Evolutionary conservation across 148 eudicot species (phyloP), one percentile per base, ranked within the genome.

Genomic region (Spergularia bocconei): DNA sequence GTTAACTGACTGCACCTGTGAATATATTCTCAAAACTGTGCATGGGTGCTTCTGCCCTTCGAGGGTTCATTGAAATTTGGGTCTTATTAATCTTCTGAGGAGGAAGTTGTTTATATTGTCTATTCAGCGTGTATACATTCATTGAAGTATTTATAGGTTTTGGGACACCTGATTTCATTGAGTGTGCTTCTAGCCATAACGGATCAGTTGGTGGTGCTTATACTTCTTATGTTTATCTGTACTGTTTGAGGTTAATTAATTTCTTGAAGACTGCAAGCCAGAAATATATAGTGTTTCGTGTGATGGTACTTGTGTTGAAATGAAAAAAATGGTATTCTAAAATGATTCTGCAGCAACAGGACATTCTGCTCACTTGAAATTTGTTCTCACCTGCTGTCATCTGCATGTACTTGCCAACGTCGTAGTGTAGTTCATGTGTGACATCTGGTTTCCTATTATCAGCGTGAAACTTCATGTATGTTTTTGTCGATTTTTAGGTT

Each of bases 1-100:
- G 15, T 65, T 50, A 44, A 65, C 69, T 39, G 69, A 39, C 14
- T 65, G 68, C 48, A 65, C 23, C 3, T 39, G 69, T 41, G 52
- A 16, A 65, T 65, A 2, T 41, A 39, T 65, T 11, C 52, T 13
- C 52, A 17, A 41, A 65, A 65, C 21, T 53, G 52, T 65, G 69
- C 23, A 65, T 65, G 41, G 50, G 13, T n/a, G 52, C 25, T 65
- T 65, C 50, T 39, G 14, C 41, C 52, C 52, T 39, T 17, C 41
- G 21, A 39, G 36, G 36, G 36, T 29, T 29, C 36, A 60, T 60
- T 21, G 4, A 60, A 13, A 11, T 60, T 21, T 60, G 21, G 33
- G 5, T 60, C 63, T 11, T 13, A 60, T 60, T 23, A 60, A 33
- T 60, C 33, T 5, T 10, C 12, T 60, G 10, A 23, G 63, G 33